These are phyloP conservation scores for Coprinopsis marcescibilis DNA, from an alignment of 768 basidiomycete species.

Conservation along the genomic window DNA sequence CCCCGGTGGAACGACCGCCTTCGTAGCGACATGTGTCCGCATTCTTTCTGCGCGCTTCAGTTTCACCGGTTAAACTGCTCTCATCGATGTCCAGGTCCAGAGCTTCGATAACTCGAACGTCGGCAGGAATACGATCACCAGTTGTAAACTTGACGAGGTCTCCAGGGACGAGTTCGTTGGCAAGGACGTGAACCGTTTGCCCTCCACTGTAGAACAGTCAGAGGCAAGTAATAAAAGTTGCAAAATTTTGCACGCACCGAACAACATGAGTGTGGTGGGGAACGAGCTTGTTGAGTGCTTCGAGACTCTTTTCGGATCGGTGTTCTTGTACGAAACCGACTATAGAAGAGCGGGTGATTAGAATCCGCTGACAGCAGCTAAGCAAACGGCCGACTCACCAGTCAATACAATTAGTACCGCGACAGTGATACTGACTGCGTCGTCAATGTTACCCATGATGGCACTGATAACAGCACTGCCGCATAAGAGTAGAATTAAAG, in stretches of 20 bases:
- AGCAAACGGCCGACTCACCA: constrained; percentile 51
- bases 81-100: constrained; percentile 93
- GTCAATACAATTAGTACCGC: constrained; percentile 92
- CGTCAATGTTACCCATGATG: constrained; percentile 92
- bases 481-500: constrained; percentile 84
- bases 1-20: constrained; percentile 26
- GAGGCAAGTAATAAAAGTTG: neutral
- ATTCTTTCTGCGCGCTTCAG: constrained; percentile 69
- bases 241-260: constrained; percentile 37
- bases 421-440: constrained; percentile 88
- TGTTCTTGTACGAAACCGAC: constrained; percentile 97
- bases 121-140: constrained; percentile 92
- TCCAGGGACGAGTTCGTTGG: constrained; percentile 95
- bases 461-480: constrained; percentile 88
- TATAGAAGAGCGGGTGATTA: constrained; percentile 20
- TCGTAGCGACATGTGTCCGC: constrained; percentile 48
- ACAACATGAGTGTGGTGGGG: constrained; percentile 94
- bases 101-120: constrained; percentile 77
- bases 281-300: constrained; percentile 94
- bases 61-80: constrained; percentile 93
- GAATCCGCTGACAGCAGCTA: neutral
- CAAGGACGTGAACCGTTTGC: constrained; percentile 72
- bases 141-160: constrained; percentile 87
- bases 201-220: constrained; percentile 38
- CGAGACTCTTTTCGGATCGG: constrained; percentile 89